Base-by-base conservation (phyloP, 1,284 basidiomycete genomes). In the Moesziomyces sp. region DNA sequence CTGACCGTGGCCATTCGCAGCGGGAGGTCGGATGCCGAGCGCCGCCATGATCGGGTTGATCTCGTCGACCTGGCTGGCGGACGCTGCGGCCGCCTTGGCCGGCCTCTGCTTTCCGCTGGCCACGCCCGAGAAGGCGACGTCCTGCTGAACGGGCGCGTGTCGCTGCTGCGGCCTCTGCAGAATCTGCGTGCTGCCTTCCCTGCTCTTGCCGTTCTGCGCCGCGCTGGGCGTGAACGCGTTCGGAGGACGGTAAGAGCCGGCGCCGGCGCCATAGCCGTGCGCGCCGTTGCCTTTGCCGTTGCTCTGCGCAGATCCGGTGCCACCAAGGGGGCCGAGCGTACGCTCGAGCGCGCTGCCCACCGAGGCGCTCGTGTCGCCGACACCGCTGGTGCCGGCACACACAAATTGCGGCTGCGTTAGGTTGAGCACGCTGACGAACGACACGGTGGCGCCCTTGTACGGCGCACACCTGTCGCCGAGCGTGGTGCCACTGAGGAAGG, bases 401-500 rank as follows among this genome's bases (percentile, higher is more conserved):
- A 70, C 79, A 46, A 81, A 76, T 38, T 82, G 81, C 5, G 82
- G 78, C 59, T 78, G 75, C 4, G 75, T 76, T 35, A 83, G 64
- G 63, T 83, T 83, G 46, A 83, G 78, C 47, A 82, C 78, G 26
- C 76, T 68, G 45, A 73, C 60, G 16, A 73, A 76, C 21, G 71
- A 65, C 0, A 83, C 74, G 2, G 75, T 74, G 28, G 72, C 80
- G 19, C 77, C 72, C 34, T 73, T 66, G 45, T 77, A 77, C 13
- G 66, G 58, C 11, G 52, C 45, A 53, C 65, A 78, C 8, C 73
- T 38, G 74, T 93, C 92, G n/a, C 89, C 89, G 5, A 99, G 87
- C 0, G 92, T 97, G 3, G 89, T 88, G 11, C 97, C 96, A 35
- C 93, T 91, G 88, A 99, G 92, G 86, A 98, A 99, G 0, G 94